Evolutionary conservation across 371 early-diverging fungal genomes (phyloP), one percentile per base, ranked within the genome.

Genomic region (Syncephalastrum sp.): DNA sequence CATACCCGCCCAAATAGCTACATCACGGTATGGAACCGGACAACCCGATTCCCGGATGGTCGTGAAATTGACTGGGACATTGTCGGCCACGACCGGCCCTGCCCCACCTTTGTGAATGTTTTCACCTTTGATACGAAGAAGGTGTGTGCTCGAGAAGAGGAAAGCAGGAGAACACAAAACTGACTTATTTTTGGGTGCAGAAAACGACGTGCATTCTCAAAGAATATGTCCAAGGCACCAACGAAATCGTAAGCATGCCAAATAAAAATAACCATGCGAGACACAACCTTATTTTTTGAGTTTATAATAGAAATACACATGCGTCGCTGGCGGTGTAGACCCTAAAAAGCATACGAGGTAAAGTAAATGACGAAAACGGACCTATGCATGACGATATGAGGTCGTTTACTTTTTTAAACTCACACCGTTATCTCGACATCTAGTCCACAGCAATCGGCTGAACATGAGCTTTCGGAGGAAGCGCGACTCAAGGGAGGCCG

Each of bases 181-280:
- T 48, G 24, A 24, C 43, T 13, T 56, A 21, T 27, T 57, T 47
- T 38, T 53, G 6, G 10, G 19, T 10, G 16, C 49, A 84, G 81
- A 75, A 81, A 74, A 82, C 82, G 2, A 82, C 84, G 0, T 71
- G 74, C 47, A 62, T 88, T 42, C 54, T 88, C 8, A 75, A 79
- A 50, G 86, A 86, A 60, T 88, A 75, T 63, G 71, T 70, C 21
- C 88, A 86, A 69, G 88, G 88, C 29, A 76, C 84, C 17, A 85
- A 86, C 58, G 82, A 82, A 57, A 60, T 83, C 53, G 81, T 83
- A 72, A 58, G 61, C 54, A 14, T 12, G 38, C 10, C 12, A 33
- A 33, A 33, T 33, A 33, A 33, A 33, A 33, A 33, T 10, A 33
- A 10, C 38, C 38, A 33, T 33, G 38, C 38, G 38, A 33, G 38